Conservation (phyloP, 768 basidiomycete genomes). For the Pilatotrama ljubarskyi region DNA sequence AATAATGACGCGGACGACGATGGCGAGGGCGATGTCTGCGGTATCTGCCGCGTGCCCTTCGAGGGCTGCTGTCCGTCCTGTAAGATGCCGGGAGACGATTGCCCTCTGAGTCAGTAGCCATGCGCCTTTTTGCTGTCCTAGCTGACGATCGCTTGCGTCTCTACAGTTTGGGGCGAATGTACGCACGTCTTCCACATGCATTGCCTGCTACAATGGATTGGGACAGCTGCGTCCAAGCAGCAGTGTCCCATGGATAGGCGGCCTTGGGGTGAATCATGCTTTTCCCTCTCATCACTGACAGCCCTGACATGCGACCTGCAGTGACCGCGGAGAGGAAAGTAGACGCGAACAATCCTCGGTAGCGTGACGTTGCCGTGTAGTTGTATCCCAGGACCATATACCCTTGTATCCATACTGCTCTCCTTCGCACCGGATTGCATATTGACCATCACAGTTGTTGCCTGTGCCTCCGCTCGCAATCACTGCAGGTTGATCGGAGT, state of each 20-base stretch:
- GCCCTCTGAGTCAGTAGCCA: slow-evolving; percentile 73
- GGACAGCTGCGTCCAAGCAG: slow-evolving; percentile 84
- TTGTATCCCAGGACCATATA: slow-evolving; percentile 7
- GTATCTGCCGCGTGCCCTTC: slow-evolving; percentile 88
- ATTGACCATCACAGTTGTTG: neutral
- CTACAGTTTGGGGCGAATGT: slow-evolving; percentile 97
- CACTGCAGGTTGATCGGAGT: too few species aligned
- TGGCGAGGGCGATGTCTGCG: slow-evolving; percentile 70
- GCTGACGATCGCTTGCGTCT: neutral
- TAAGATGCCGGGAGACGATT: slow-evolving; percentile 96
- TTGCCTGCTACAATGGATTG: slow-evolving; percentile 95
- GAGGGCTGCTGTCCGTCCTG: slow-evolving; percentile 96
- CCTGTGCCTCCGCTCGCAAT: too few species aligned
- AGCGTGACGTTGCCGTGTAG: neutral
- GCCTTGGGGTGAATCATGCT: slow-evolving; percentile 72
- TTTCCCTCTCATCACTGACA: neutral
- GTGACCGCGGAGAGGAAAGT: slow-evolving; percentile 59
- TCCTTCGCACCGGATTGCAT: neutral
- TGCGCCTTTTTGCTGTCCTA: too few species aligned
- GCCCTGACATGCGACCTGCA: slow-evolving; percentile 24
- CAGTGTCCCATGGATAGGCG: slow-evolving; percentile 99
- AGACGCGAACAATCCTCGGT: slow-evolving; percentile 22
- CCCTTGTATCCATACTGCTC: slow-evolving; percentile 15
- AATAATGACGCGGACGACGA: slow-evolving; percentile 48
- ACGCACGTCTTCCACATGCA: slow-evolving; percentile 99